These are phyloP conservation scores for Stromatinia cepivora DNA, from an alignment of 2,329 filamentous ascomycete species.

Conservation along the genomic window DNA sequence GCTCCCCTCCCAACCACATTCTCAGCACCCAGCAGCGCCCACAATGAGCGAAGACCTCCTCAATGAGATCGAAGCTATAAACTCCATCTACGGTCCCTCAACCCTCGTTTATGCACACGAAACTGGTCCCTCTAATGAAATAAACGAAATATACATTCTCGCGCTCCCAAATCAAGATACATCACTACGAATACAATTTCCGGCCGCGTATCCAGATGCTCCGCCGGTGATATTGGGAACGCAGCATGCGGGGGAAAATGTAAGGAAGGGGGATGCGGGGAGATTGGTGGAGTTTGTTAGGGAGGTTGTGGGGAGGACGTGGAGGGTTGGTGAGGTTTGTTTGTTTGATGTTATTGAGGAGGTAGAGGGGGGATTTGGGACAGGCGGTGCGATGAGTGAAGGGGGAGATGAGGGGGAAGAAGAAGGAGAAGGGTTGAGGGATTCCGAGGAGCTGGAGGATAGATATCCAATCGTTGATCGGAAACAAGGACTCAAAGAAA, in stretches of 20 bases:
- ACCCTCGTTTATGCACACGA: conserved; percentile 52
- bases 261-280: conserved; percentile 70
- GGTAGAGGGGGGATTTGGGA: conserved; percentile 45
- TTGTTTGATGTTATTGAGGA: conserved; percentile 90
- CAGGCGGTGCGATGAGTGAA: background rate
- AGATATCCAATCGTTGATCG: background rate
- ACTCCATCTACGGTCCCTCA: conserved; percentile 76
- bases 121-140: conserved; percentile 29
- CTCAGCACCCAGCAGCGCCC: background rate
- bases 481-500: conserved; percentile 27
- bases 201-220: conserved; percentile 69
- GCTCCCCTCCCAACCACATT: background rate
- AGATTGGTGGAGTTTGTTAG: conserved; percentile 69
- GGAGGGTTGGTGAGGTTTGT: conserved; percentile 73
- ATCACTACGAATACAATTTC: conserved; percentile 67
- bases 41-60: conserved; percentile 48
- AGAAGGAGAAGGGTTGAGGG: background rate
- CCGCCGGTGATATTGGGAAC: conserved; percentile 75
- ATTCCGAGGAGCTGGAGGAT: background rate
- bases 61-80: conserved; percentile 79
- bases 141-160: conserved; percentile 56
- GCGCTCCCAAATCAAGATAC: conserved; percentile 60
- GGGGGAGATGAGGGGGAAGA: background rate
- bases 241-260: conserved; percentile 69
- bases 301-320: conserved; percentile 66